A percentile compares a stretch with the other conserved stretches of the same genome.
phyloP scores from a whole-genome alignment of 768 basidiomycete genomes.

The Rhizopogon vulgaris region DNA sequence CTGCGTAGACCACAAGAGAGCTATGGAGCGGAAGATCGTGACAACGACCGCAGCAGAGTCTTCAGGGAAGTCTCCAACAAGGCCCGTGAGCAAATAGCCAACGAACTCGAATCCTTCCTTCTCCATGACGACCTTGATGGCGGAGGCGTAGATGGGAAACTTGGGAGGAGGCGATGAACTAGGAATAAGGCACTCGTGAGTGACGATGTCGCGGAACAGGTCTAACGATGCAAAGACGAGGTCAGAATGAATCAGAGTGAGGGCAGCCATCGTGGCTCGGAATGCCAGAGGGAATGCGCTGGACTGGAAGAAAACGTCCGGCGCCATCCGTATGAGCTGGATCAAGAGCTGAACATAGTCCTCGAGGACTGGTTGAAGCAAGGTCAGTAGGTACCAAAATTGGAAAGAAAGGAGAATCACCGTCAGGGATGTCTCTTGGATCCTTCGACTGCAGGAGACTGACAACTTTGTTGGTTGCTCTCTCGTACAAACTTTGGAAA shows the following conservation, averaged over 20 bases:
- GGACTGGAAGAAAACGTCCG: slow-evolving; percentile 76
- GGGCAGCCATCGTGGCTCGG: slow-evolving; percentile 66
- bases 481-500: slow-evolving; percentile 65
- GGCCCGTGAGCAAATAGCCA: slow-evolving; percentile 63
- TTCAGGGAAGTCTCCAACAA: slow-evolving; percentile 85
- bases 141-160: slow-evolving; percentile 52
- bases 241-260: slow-evolving; percentile 79
- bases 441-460: slow-evolving; percentile 59
- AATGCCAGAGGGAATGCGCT: slow-evolving; percentile 74
- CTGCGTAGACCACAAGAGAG: slow-evolving; percentile 61
- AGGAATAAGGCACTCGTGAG: slow-evolving; percentile 63
- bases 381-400: slow-evolving; percentile 2
- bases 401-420: slow-evolving; percentile 40
- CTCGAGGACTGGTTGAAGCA: slow-evolving; percentile 67
- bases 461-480: slow-evolving; percentile 66
- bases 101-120: slow-evolving; percentile 72
- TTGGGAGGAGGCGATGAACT: slow-evolving; percentile 48
- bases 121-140: slow-evolving; percentile 55
- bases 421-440: slow-evolving; percentile 78
- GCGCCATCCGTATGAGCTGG: slow-evolving; percentile 58
- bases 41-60: slow-evolving; percentile 71
- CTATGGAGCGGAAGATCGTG: slow-evolving; percentile 68
- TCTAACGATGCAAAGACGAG: slow-evolving; percentile 80
- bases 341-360: slow-evolving; percentile 84
- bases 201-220: slow-evolving; percentile 67